Evolutionary conservation across 192 early-diverging fungal species (phyloP), one percentile per base, ranked within the genome.

Genomic region (Thamnidium elegans): DNA sequence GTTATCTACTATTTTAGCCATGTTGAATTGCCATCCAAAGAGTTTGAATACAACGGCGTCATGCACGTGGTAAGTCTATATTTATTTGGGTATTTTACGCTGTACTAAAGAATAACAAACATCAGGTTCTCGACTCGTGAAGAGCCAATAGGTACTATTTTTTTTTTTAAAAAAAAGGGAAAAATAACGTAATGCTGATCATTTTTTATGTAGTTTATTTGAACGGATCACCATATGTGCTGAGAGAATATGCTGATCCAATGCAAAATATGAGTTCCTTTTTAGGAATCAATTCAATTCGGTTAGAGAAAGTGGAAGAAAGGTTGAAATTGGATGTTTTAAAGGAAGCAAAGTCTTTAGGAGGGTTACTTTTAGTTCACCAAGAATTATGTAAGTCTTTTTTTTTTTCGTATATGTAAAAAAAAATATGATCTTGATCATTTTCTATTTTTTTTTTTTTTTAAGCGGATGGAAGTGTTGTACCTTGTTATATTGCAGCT

Each of bases 401-500:
- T 20, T 50, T 19, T n/a, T n/a, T n/a, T n/a, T 50, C 15, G 5
- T 50, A 11, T 50, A n/a, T 50, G 15, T 4, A 4, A 50, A n/a
- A 8, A 50, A 5, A n/a, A n/a, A n/a, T n/a, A n/a, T n/a, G n/a
- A n/a, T n/a, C n/a, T n/a, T n/a, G n/a, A n/a, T n/a, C n/a, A n/a
- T n/a, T n/a, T n/a, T n/a, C n/a, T n/a, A n/a, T n/a, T n/a, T n/a
- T n/a, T 52, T 30, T 50, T 20, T 50, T 19, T 19, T 32, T 26
- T 54, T 34, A 13, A 70, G 73, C 63, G n/a, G 73, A 70, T 52
- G 80, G 77, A 39, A 65, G 67, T 0, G 68, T 87, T 21, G 66
- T 85, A n/a, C 84, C 86, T 26, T 74, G 72, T 26, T 87, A 84
- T 83, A 76, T 84, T 47, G 79, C 79, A n/a, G 76, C 81, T 17